phyloP scores from a whole-genome alignment of 2,329 filamentous ascomycete genomes.

The Cercospora sojina region DNA sequence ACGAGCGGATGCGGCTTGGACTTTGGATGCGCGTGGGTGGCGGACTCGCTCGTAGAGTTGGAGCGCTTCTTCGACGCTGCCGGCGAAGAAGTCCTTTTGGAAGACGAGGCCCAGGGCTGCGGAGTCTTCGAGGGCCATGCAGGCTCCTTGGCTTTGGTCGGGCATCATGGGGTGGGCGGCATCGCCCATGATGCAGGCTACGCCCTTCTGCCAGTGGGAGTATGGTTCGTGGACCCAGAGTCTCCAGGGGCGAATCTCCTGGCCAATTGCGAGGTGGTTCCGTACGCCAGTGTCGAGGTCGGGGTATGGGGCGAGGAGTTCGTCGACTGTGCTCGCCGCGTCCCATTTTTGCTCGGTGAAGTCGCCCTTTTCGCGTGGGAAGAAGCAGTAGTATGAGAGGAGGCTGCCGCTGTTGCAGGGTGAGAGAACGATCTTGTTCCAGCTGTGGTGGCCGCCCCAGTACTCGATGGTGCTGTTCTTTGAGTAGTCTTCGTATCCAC shows the following conservation, averaged over 20 bases:
- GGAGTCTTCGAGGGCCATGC: constrained; percentile 67
- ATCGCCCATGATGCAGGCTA: constrained; percentile 62
- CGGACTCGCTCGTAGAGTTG: constrained; percentile 40
- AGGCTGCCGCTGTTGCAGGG: constrained; percentile 66
- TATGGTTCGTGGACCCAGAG: constrained; percentile 66
- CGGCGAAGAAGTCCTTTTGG: constrained; percentile 46
- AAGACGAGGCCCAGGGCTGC: constrained; percentile 64
- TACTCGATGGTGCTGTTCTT: constrained; percentile 63
- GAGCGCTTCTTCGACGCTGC: constrained; percentile 37
- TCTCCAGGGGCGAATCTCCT: constrained; percentile 64
- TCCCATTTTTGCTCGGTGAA: constrained; percentile 63
- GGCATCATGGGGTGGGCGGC: constrained; percentile 66
- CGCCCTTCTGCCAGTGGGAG: constrained; percentile 54
- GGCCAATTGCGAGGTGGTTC: constrained; percentile 58
- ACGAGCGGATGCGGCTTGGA: constrained; percentile 39
- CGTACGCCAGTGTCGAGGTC: constrained; percentile 59
- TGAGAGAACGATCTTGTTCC: constrained; percentile 68
- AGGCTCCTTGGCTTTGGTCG: constrained; percentile 67
- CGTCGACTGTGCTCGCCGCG: constrained; percentile 52
- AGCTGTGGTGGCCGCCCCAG: constrained; percentile 66
- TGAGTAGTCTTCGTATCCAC: constrained; percentile 64
- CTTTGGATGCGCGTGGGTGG: constrained; percentile 41
- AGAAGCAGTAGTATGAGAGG: constrained; percentile 70
- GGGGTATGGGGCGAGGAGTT: constrained; percentile 60
- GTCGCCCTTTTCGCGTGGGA: constrained; percentile 59